These are phyloP conservation scores for Aquilaria sinensis DNA, from an alignment of 345 rosid species.

Conservation along the genomic window DNA sequence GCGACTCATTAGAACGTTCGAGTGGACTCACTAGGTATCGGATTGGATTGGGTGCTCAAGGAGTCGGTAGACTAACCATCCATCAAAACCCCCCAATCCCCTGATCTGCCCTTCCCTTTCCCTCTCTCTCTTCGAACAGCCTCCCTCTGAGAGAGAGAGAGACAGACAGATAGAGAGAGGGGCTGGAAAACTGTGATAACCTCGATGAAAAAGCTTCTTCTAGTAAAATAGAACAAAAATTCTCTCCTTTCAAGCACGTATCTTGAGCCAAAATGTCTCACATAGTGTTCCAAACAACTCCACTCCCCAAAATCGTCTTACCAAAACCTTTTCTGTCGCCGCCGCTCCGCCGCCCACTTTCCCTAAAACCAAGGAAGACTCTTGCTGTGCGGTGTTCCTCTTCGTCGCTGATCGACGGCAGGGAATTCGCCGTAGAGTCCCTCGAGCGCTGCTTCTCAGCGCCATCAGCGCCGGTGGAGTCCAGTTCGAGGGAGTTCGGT, in stretches of 20 bases:
- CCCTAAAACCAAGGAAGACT: constrained; percentile 30
- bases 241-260: constrained; percentile 10
- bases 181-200: not conserved
- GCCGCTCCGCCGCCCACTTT: constrained; percentile 16
- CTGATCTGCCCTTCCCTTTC: not conserved
- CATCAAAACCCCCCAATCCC: constrained; percentile 22
- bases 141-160: not conserved
- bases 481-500: constrained; percentile 33
- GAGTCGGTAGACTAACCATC: constrained; percentile 17
- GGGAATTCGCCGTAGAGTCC: constrained; percentile 25
- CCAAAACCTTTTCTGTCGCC: constrained; percentile 24
- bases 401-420: constrained; percentile 34
- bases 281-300: constrained; percentile 35
- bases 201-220: not conserved
- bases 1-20: not conserved
- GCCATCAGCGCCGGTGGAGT: constrained; percentile 22
- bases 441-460: constrained; percentile 63
- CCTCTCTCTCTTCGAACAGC: not conserved
- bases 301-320: constrained; percentile 31
- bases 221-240: constrained; percentile 6
- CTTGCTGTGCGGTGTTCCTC: constrained; percentile 27
- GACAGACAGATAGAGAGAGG: not conserved
- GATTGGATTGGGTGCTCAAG: constrained; percentile 27
- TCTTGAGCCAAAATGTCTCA: constrained; percentile 24
- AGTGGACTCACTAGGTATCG: not conserved